Base-by-base conservation (phyloP, 257 asterid species). In the Cruciata laevipes region DNA sequence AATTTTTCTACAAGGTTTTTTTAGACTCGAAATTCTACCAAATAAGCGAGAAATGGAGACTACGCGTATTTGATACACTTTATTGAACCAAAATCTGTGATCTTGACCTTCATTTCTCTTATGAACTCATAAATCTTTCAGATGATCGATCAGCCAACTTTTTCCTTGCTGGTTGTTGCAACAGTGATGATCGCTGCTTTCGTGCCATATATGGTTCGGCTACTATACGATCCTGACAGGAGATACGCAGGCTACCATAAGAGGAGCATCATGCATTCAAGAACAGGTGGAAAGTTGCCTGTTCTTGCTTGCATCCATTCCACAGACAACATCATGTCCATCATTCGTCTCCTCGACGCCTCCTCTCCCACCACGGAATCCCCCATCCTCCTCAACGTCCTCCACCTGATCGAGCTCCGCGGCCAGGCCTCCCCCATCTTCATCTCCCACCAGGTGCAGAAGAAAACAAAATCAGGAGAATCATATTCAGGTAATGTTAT, bases 371-470 rank as follows among this genome's bases (percentile, higher is more conserved):
- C 73, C 0, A 66, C 56, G 12, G 79, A 70, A 3, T 32, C 55
- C 27, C 76, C 79, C 10, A 66, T 75, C 33, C 21, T 38, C 38
- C 68, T 73, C 20, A 25, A 61, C 35, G 75, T 37, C 20, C 79
- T 75, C 51, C 75, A 70, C 66, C 71, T 75, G 11, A 61, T 75
- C 13, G 76, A 75, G 69, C 79, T 75, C 7, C 76, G 69, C 0
- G 76, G 76, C 40, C 75, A 72, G 67, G 72, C 79, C 21, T 44
- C 69, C 3, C 71, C 79, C 6, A 40, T 75, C 66, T 75, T 75
- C 64, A 75, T 75, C 21, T 75, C 79, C 30, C 76, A 75, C 59
- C 69, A 75, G 67, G 55, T 56, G 52, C 79, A 75, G 55, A 75
- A 16, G 49, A 75, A 30, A 53, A 58, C 51, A 24, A 12, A 35